phyloP scores from a whole-genome alignment of 108 stramenopile species.

The Thalassiosira profunda region DNA sequence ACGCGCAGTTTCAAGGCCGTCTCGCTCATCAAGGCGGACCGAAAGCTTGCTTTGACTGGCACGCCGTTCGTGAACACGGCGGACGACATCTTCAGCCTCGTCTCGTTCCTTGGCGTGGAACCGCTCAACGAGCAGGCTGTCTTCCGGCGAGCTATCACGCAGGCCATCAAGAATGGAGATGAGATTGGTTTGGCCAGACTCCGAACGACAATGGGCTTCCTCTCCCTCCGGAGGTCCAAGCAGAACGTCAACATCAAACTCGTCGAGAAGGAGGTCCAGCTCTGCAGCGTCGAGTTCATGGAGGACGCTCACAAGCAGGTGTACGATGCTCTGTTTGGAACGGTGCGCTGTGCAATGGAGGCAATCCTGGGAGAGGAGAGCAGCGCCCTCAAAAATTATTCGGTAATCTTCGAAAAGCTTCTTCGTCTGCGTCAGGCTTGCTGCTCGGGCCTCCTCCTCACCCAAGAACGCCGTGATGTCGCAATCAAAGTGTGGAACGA shows the following conservation, averaged over 20 bases:
- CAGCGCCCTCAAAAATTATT: constrained; percentile 26
- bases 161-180: constrained; percentile 58
- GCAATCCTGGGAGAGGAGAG: constrained; percentile 28
- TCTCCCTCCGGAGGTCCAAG: constrained; percentile 66
- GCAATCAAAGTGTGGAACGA: constrained; percentile 51
- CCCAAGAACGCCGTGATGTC: constrained; percentile 45
- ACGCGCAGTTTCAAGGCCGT: constrained; percentile 44
- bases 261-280: constrained; percentile 44
- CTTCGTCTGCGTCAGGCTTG: constrained; percentile 72
- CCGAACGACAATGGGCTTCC: constrained; percentile 51
- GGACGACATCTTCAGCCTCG: constrained; percentile 49
- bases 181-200: constrained; percentile 60
- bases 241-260: constrained; percentile 34
- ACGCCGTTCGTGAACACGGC: constrained; percentile 57
- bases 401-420: constrained; percentile 58
- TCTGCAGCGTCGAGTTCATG: constrained; percentile 38
- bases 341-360: constrained; percentile 25
- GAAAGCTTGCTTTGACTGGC: constrained; percentile 51
- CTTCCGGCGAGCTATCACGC: constrained; percentile 55
- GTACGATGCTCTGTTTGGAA: constrained; percentile 61
- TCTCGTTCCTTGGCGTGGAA: constrained; percentile 47
- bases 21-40: constrained; percentile 34
- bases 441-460: constrained; percentile 45
- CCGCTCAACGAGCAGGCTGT: constrained; percentile 45
- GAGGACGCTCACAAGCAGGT: constrained; percentile 54